Evolutionary conservation across 2,329 filamentous ascomycete species (phyloP), one percentile per base, ranked within the genome.

Genomic region (Trichoderma arundinaceum): DNA sequence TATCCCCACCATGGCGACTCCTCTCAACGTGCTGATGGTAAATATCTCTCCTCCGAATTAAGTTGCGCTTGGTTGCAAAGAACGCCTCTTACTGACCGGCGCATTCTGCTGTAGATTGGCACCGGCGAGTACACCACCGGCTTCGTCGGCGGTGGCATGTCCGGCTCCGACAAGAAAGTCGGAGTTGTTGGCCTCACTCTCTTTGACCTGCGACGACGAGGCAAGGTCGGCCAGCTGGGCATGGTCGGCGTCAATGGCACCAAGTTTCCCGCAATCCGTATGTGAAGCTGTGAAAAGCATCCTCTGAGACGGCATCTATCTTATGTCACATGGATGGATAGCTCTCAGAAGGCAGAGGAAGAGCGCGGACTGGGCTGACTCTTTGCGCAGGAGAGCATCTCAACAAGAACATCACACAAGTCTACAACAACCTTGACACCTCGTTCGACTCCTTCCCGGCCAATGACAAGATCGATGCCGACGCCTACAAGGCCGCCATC

Each of bases 61-160:
- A 33, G 7, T 8, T 6, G 17, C 4, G 5, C 1, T 35, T 22
- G 4, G 3, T 48, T 10, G n/a, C 32, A 59, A 48, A 28, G 8
- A 28, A 19, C 4, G 7, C 15, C 35, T 15, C 22, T 22, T 5
- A 17, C 58, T 44, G 38, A 52, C 5, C 15, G 48, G 39, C 48
- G 3, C 12, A 17, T 48, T 41, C 3, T 6, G 6, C 12, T 32
- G 2, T 10, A 89, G 90, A 87, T 97, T 66, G 94, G 94, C 70
- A 97, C 94, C 10, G 94, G 94, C 74, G 94, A 97, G 84, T 97
- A 97, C 84, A 97, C 94, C 73, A 97, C 94, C 49, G 94, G 94
- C 66, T 97, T 95, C 72, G 93, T 97, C 65, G 92, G 92, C 66
- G 89, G 88, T 67, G 90, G 90, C 67, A 90, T 89, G 59, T 96